These are phyloP conservation scores for Actinomortierella ambigua DNA, from an alignment of 371 early-diverging fungal species.

Conservation along the genomic window DNA sequence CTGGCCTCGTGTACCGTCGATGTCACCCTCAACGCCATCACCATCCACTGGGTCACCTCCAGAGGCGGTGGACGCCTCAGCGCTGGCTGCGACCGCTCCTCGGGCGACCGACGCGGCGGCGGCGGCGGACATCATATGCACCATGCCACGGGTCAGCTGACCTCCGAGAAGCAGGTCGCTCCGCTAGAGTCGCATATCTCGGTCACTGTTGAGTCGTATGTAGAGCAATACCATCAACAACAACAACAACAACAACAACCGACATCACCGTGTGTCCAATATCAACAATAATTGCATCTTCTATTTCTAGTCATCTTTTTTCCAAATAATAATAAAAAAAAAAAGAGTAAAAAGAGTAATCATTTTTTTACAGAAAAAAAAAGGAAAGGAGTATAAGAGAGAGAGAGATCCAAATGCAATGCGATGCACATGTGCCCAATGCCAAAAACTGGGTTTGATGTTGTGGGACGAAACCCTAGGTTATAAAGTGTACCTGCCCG, in stretches of 20 bases:
- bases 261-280: constrained; percentile 8
- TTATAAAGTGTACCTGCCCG: too few relatives aligned
- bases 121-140: constrained; percentile 13
- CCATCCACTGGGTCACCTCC: constrained; percentile 38
- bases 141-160: background rate
- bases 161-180: constrained; percentile 32
- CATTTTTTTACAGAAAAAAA: too few relatives aligned
- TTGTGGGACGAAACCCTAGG: too few relatives aligned
- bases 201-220: constrained; percentile 41
- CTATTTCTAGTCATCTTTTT: background rate
- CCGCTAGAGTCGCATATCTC: constrained; percentile 34
- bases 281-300: background rate
- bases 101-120: constrained; percentile 4
- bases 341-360: too few relatives aligned
- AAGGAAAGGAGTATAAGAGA: too few relatives aligned
- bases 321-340: too few relatives aligned
- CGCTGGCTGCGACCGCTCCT: background rate
- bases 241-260: constrained; percentile 29
- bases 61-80: constrained; percentile 13
- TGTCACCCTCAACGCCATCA: constrained; percentile 35
- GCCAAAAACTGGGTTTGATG: too few relatives aligned
- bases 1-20: constrained; percentile 37
- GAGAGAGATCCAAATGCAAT: too few relatives aligned
- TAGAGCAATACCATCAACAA: constrained; percentile 42
- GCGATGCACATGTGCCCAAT: too few relatives aligned